A percentile compares a stretch with the other conserved stretches of the same genome.
phyloP scores from a whole-genome alignment of 2,329 filamentous ascomycete genomes.

The Sporothrix euskadiensis region DNA sequence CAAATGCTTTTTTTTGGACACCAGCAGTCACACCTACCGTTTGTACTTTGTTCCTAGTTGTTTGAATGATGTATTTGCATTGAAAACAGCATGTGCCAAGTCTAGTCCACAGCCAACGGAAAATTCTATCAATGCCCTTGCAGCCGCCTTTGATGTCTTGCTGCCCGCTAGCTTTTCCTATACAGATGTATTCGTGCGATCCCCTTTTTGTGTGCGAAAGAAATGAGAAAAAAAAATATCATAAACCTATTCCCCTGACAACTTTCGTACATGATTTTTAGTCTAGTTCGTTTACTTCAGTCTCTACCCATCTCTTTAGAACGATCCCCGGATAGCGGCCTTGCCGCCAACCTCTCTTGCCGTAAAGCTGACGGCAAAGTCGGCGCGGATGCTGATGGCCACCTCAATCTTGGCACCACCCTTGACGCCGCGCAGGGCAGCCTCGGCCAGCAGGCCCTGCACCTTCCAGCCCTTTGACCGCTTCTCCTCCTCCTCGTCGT shows the following conservation, averaged over 20 bases:
- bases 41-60: neutral
- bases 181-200: conserved; percentile 13
- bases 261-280: conserved; percentile 9
- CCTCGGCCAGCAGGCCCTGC: conserved; percentile 78
- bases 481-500: conserved; percentile 81
- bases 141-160: neutral
- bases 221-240: neutral
- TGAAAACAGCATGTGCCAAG: conserved; percentile 9
- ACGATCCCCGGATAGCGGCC: conserved; percentile 70
- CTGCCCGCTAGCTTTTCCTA: conserved; percentile 12
- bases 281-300: neutral
- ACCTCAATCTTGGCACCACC: conserved; percentile 91
- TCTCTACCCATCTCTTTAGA: conserved; percentile 23
- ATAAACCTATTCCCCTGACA: neutral
- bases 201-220: conserved; percentile 18
- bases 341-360: conserved; percentile 84
- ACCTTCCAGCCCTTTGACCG: conserved; percentile 93
- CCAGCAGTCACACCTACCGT: neutral
- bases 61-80: neutral
- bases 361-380: conserved; percentile 77
- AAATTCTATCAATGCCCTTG: conserved; percentile 15
- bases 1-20: neutral
- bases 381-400: conserved; percentile 80
- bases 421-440: conserved; percentile 78
- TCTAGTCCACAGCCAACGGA: conserved; percentile 6